These are phyloP conservation scores for Fusarium luffae DNA, from an alignment of 2,329 filamentous ascomycete genomes.

Conservation along the genomic window DNA sequence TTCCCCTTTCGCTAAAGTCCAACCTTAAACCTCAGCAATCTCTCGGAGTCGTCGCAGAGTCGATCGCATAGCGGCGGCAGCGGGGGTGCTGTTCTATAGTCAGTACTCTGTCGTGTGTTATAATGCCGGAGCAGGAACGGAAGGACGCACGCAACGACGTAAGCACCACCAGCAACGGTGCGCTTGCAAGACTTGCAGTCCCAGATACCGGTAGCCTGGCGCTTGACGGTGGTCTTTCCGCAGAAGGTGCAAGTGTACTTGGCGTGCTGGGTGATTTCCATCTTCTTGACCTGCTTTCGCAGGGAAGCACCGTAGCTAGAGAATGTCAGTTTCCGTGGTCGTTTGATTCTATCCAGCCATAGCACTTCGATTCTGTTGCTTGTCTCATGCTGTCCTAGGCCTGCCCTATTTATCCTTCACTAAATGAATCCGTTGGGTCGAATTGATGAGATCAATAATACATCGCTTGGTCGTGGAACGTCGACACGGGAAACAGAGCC, in stretches of 20 bases:
- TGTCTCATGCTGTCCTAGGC: conserved; percentile 13
- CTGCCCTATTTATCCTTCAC: conserved; percentile 10
- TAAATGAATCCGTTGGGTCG: not conserved
- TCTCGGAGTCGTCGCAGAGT: conserved; percentile 97
- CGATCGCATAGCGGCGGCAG: conserved; percentile 92
- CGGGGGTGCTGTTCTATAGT: conserved; percentile 76
- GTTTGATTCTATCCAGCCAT: conserved; percentile 3
- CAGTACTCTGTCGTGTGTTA: conserved; percentile 40
- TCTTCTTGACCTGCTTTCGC: conserved; percentile 97
- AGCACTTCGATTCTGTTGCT: conserved; percentile 7
- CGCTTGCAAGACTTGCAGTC: conserved; percentile 96
- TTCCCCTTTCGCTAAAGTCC: conserved; percentile 47
- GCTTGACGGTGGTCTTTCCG: conserved; percentile 94
- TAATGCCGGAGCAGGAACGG: not conserved
- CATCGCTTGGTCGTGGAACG: conserved; percentile 4
- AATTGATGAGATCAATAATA: not conserved
- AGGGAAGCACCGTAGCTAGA: conserved; percentile 96
- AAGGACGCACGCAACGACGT: conserved; percentile 91
- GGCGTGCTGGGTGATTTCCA: conserved; percentile 99
- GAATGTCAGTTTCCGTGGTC: conserved; percentile 44
- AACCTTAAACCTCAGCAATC: conserved; percentile 88
- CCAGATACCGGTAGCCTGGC: conserved; percentile 94
- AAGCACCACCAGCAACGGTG: conserved; percentile 80
- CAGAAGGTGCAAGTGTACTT: conserved; percentile 98
- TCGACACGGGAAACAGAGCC: not conserved